Percentiles rank a stretch among this genome's conserved stretches.
Evolutionary conservation across 768 basidiomycete species (phyloP).

Genomic region (Russula virescens): DNA sequence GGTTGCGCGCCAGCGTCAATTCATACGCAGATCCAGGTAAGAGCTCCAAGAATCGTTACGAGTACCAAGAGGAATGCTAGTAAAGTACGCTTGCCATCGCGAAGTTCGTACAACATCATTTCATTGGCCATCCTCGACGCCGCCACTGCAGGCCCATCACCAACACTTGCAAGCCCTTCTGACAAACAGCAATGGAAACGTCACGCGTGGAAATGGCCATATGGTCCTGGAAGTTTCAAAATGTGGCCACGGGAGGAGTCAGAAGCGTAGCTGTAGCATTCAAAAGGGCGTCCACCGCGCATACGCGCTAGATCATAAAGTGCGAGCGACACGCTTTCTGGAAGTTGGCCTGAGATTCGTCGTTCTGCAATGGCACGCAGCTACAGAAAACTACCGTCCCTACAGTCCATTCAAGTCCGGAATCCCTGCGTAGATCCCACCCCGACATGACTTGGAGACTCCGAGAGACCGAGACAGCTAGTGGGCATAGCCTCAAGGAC

Average conservation of each 20-base stretch:
- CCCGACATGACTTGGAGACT: no score
- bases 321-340: neutral
- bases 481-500: no score
- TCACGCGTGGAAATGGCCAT: neutral
- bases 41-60: constrained; percentile 44
- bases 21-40: neutral
- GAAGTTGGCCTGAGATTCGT: neutral
- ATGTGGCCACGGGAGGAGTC: neutral
- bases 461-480: no score
- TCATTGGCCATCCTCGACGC: constrained; percentile 56
- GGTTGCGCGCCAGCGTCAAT: no score
- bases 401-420: neutral
- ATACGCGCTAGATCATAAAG: constrained; percentile 1
- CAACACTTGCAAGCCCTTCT: constrained; percentile 32
- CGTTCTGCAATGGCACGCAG: neutral
- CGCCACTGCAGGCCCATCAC: constrained; percentile 23
- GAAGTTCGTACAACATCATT: constrained; percentile 49
- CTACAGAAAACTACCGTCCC: neutral
- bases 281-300: constrained; percentile 13
- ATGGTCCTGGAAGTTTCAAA: neutral
- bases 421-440: neutral
- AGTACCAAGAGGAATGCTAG: constrained; percentile 48
- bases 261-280: neutral
- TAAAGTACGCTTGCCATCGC: constrained; percentile 40
- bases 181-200: neutral